Percentiles rank a stretch among this genome's conserved stretches.
phyloP scores from a whole-genome alignment of 1,284 basidiomycete species.

The Acaromyces ingoldii region DNA sequence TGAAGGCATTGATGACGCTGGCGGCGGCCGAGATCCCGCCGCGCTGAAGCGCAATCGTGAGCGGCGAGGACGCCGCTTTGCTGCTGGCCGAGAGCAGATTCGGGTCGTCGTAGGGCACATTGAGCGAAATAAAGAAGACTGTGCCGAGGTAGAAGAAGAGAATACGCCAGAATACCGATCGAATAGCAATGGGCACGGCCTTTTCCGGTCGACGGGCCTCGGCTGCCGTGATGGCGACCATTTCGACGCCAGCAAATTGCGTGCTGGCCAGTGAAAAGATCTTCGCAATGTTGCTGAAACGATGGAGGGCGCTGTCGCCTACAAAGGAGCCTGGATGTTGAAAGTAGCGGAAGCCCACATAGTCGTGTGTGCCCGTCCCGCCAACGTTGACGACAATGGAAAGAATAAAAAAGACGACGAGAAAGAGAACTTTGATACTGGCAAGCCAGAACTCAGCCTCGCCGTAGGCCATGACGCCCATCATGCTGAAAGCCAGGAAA shows the following conservation, averaged over 20 bases:
- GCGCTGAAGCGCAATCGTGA: slow-evolving; percentile 29
- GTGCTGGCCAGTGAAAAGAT: slow-evolving; percentile 43
- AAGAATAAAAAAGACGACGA: slow-evolving; percentile 43
- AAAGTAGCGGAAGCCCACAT: slow-evolving; percentile 39
- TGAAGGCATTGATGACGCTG: slow-evolving; percentile 30
- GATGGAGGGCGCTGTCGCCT: slow-evolving; percentile 16
- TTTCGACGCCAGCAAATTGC: slow-evolving; percentile 43
- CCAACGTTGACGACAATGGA: slow-evolving; percentile 45
- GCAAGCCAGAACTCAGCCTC: slow-evolving; percentile 40
- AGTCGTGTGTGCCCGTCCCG: slow-evolving; percentile 27
- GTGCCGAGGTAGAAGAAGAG: slow-evolving; percentile 15
- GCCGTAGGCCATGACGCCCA: slow-evolving; percentile 45
- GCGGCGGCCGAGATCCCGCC: slow-evolving; percentile 26
- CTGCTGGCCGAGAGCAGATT: slow-evolving; percentile 18
- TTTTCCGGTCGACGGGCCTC: slow-evolving; percentile 57
- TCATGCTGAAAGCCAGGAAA: slow-evolving; percentile 37
- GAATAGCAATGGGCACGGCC: slow-evolving; percentile 55
- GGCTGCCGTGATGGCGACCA: slow-evolving; percentile 66
- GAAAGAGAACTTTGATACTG: slow-evolving; percentile 39
- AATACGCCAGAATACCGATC: slow-evolving; percentile 55
- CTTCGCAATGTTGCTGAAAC: slow-evolving; percentile 45
- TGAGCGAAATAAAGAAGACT: slow-evolving; percentile 34
- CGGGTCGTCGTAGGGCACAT: slow-evolving; percentile 18
- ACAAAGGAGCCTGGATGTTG: slow-evolving; percentile 36
- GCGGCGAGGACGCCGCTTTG: slow-evolving; percentile 23